A percentile compares a stretch with the other conserved stretches of the same genome.
These are phyloP conservation scores for Uronychia setigera DNA, from an alignment of 73 alveolate species.

Conservation along the genomic window DNA sequence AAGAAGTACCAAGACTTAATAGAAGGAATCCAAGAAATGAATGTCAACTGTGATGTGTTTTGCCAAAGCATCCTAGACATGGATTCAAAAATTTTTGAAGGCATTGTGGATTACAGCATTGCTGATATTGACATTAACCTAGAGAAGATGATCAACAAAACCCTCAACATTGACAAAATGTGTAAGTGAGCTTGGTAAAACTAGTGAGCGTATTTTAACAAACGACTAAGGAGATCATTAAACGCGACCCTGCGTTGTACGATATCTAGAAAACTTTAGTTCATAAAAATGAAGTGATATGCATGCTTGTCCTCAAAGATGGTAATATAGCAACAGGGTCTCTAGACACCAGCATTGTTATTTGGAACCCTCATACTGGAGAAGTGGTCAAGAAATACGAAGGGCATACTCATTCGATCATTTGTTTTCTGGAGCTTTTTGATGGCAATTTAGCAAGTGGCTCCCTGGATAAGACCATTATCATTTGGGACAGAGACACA, in stretches of 20 bases:
- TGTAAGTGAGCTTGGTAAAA: background rate
- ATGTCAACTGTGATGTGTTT: slow-evolving; percentile 16
- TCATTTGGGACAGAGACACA: slow-evolving; percentile 58
- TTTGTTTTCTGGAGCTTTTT: slow-evolving; percentile 35
- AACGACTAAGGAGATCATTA: background rate
- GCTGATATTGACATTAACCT: slow-evolving; percentile 28
- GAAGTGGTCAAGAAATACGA: slow-evolving; percentile 37
- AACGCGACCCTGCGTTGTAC: slow-evolving; percentile 1
- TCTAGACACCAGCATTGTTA: slow-evolving; percentile 48
- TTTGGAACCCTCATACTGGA: slow-evolving; percentile 68
- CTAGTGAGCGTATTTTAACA: background rate
- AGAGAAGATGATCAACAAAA: slow-evolving; percentile 12
- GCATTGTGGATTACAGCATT: slow-evolving; percentile 13
- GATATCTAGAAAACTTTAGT: slow-evolving; percentile 13
- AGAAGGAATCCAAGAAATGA: slow-evolving; percentile 6
- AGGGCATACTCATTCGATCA: slow-evolving; percentile 64
- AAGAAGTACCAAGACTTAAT: slow-evolving; percentile 25
- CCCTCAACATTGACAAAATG: slow-evolving; percentile 15
- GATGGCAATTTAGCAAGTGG: slow-evolving; percentile 54
- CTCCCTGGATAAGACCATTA: slow-evolving; percentile 53
- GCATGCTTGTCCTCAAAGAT: slow-evolving; percentile 30
- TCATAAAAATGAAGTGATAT: slow-evolving; percentile 51
- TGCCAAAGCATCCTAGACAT: slow-evolving; percentile 3
- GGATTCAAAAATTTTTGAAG: slow-evolving; percentile 1
- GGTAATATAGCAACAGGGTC: slow-evolving; percentile 68